Conservation (phyloP, 2,329 filamentous ascomycete genomes). For the Aspergillus tamarii region DNA sequence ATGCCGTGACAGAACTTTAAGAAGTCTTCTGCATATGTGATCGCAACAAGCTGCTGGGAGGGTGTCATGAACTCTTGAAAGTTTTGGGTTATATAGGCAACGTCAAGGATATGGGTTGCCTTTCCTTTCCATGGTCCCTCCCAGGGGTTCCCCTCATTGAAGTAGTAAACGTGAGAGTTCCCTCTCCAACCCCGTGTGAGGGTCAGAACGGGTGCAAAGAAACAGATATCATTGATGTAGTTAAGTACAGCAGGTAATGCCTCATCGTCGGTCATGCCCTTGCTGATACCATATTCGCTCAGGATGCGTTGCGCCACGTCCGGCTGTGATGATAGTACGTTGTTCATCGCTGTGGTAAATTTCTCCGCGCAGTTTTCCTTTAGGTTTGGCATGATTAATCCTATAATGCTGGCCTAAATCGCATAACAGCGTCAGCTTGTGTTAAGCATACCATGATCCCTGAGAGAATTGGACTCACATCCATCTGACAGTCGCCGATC, state of each 20-base stretch:
- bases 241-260: slow-evolving; percentile 47
- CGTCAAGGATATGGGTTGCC: slow-evolving; percentile 50
- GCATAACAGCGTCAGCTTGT: not conserved
- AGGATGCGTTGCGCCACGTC: slow-evolving; percentile 33
- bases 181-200: slow-evolving; percentile 44
- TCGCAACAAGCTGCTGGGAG: slow-evolving; percentile 35
- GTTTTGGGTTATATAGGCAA: slow-evolving; percentile 52
- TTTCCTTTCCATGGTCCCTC: slow-evolving; percentile 45
- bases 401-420: slow-evolving; percentile 32
- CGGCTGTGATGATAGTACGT: slow-evolving; percentile 28
- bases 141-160: slow-evolving; percentile 55
- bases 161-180: slow-evolving; percentile 46
- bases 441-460: not conserved
- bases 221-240: slow-evolving; percentile 51
- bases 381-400: slow-evolving; percentile 30
- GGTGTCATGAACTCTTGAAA: slow-evolving; percentile 44
- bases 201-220: slow-evolving; percentile 48
- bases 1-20: slow-evolving; percentile 45
- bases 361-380: slow-evolving; percentile 27
- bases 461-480: slow-evolving; percentile 39
- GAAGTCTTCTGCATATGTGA: slow-evolving; percentile 41
- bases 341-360: slow-evolving; percentile 26
- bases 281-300: slow-evolving; percentile 44
- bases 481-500: slow-evolving; percentile 53
- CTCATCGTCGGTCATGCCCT: slow-evolving; percentile 43